These are phyloP conservation scores for Umbelopsis isabellina DNA, from an alignment of 192 early-diverging fungal species.

Conservation along the genomic window DNA sequence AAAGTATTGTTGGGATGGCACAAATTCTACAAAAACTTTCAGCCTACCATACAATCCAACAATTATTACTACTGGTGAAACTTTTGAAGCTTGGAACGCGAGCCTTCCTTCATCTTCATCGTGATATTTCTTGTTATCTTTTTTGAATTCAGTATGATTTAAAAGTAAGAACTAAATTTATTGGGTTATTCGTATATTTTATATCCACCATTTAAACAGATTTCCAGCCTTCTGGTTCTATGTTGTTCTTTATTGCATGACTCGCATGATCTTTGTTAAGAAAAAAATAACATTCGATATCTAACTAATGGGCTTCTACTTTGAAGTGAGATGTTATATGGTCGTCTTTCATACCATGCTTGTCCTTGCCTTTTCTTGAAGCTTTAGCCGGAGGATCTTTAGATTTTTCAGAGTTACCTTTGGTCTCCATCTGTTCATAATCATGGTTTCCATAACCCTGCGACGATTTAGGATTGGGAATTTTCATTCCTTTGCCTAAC, in stretches of 20 bases:
- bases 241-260: too few species aligned
- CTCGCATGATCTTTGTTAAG: too few species aligned
- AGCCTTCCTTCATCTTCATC: neutral
- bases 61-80: neutral
- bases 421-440: neutral
- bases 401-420: neutral
- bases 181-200: too few species aligned
- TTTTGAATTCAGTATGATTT: neutral
- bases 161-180: neutral
- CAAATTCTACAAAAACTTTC: neutral
- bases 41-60: neutral
- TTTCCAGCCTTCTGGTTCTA: too few species aligned
- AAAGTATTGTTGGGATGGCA: conserved; percentile 10
- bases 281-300: too few species aligned
- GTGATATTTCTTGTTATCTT: neutral
- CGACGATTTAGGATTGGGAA: neutral
- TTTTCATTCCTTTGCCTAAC: conserved; percentile 6
- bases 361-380: too few species aligned
- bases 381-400: too few species aligned
- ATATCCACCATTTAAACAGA: too few species aligned
- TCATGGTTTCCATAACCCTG: conserved; percentile 5
- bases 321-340: too few species aligned
- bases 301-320: too few species aligned
- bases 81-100: neutral
- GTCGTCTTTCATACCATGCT: too few species aligned